Conservation (phyloP, 257 asterid genomes). For the Lithospermum erythrorhizon region DNA sequence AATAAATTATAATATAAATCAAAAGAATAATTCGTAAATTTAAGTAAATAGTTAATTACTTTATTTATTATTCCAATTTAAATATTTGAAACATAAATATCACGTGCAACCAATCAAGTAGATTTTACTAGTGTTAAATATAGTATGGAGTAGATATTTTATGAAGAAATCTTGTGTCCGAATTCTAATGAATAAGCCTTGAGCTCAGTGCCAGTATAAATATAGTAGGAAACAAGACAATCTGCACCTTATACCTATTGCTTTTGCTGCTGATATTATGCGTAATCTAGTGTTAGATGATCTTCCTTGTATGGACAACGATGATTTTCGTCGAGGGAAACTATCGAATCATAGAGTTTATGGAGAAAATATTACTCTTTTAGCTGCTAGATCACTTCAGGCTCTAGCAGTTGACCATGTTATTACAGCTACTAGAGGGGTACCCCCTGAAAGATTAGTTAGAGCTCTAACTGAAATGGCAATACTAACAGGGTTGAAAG, state of each 20-base stretch:
- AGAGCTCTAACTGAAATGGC: slow-evolving; percentile 33
- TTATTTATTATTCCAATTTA: too few species aligned
- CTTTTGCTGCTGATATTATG: slow-evolving; percentile 7
- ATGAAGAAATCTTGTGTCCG: too few species aligned
- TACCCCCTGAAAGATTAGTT: not conserved
- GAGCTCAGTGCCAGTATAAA: too few species aligned
- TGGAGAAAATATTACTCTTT: slow-evolving; percentile 8
- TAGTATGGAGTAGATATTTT: too few species aligned
- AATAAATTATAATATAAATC: too few species aligned
- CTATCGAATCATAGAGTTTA: slow-evolving; percentile 12
- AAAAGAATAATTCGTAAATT: too few species aligned
- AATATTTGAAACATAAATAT: too few species aligned
- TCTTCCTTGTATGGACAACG: slow-evolving; percentile 14
- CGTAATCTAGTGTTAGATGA: slow-evolving; percentile 10
- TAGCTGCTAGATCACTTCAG: slow-evolving; percentile 1
- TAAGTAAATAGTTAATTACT: too few species aligned
- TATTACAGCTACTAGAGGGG: slow-evolving; percentile 1
- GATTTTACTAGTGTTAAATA: too few species aligned
- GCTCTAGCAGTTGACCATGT: slow-evolving; percentile 8
- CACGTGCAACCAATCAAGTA: too few species aligned
- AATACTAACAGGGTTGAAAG: slow-evolving; percentile 54
- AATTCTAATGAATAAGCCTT: too few species aligned
- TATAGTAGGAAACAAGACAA: too few species aligned
- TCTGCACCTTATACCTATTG: slow-evolving; percentile 11
- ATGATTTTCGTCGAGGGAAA: slow-evolving; percentile 8